Conservation (phyloP, 257 asterid species). For the Solanum pimpinellifolium region DNA sequence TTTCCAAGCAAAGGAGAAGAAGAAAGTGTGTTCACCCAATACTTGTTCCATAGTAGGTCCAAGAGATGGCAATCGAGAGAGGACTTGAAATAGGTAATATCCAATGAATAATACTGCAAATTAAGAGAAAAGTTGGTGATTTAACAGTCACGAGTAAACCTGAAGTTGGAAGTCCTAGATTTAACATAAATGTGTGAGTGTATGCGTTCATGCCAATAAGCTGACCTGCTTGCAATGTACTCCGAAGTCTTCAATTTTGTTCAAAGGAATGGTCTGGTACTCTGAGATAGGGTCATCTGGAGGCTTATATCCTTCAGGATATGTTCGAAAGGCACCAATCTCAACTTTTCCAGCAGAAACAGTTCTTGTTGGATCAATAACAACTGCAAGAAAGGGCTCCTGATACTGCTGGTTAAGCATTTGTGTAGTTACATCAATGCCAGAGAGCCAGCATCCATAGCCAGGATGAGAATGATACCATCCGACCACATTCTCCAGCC, state of each 20-base stretch:
- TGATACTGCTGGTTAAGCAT: conserved; percentile 95
- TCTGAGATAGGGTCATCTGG: conserved; percentile 93
- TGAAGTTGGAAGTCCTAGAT: not conserved
- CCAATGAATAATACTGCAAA: conserved; percentile 83
- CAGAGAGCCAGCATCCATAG: conserved; percentile 99
- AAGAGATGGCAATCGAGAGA: conserved; percentile 84
- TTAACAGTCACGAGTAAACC: not conserved
- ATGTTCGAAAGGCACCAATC: conserved; percentile 95
- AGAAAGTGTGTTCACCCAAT: conserved; percentile 98
- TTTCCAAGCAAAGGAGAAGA: conserved; percentile 98
- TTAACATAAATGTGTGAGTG: not conserved
- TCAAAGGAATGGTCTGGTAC: conserved; percentile 95
- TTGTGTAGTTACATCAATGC: conserved; percentile 92
- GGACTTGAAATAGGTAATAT: conserved; percentile 87
- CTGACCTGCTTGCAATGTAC: conserved; percentile 96
- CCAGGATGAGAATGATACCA: conserved; percentile 99
- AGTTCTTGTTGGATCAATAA: conserved; percentile 96
- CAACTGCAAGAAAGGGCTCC: conserved; percentile 97
- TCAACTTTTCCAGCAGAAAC: conserved; percentile 99
- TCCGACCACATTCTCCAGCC: conserved; percentile 91
- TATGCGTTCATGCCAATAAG: not conserved
- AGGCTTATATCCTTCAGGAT: conserved; percentile 94
- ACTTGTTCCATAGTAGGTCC: conserved; percentile 95
- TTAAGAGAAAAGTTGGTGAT: not conserved
- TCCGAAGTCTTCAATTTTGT: conserved; percentile 96